Evolutionary conservation across 2,329 filamentous ascomycete species (phyloP).

Genomic region (Domatiomyces globalis): DNA sequence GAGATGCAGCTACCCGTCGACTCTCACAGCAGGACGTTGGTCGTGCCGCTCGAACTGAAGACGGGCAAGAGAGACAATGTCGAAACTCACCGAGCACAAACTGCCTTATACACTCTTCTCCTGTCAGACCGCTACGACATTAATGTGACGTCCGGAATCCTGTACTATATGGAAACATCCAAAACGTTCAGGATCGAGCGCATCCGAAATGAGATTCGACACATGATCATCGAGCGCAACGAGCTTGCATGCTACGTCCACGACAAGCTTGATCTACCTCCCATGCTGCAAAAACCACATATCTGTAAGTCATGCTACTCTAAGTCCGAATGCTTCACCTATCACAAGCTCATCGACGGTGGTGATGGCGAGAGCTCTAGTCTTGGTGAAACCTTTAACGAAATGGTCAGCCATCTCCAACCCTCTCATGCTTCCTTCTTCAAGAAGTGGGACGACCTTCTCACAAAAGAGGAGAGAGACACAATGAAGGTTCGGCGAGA

Average conservation of each 20-base stretch:
- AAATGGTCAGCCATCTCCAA: conserved; percentile 64
- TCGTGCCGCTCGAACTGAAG: conserved; percentile 89
- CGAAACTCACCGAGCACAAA: conserved; percentile 78
- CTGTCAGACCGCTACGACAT: conserved; percentile 89
- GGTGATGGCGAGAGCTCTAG: conserved; percentile 70
- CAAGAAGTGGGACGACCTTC: conserved; percentile 79
- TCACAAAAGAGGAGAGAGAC: conserved; percentile 90
- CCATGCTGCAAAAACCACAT: conserved; percentile 70
- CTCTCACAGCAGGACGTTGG: conserved; percentile 46
- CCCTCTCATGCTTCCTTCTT: conserved; percentile 69
- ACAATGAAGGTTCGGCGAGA: conserved; percentile 76
- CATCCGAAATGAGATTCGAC: conserved; percentile 72
- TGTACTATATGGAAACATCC: conserved; percentile 91
- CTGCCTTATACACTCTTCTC: conserved; percentile 81
- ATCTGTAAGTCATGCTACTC: conserved; percentile 82
- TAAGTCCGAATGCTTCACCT: conserved; percentile 79
- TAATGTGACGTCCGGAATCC: conserved; percentile 72
- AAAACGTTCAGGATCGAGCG: conserved; percentile 74
- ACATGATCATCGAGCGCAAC: conserved; percentile 96
- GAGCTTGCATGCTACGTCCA: conserved; percentile 73
- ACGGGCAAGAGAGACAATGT: conserved; percentile 71
- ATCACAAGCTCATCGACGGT: conserved; percentile 77
- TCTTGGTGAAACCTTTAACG: conserved; percentile 67
- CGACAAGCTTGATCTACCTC: conserved; percentile 66
- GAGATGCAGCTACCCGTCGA: conserved; percentile 58